Evolutionary conservation across 768 basidiomycete species (phyloP).

Genomic region (Leccinum subgranulosum): DNA sequence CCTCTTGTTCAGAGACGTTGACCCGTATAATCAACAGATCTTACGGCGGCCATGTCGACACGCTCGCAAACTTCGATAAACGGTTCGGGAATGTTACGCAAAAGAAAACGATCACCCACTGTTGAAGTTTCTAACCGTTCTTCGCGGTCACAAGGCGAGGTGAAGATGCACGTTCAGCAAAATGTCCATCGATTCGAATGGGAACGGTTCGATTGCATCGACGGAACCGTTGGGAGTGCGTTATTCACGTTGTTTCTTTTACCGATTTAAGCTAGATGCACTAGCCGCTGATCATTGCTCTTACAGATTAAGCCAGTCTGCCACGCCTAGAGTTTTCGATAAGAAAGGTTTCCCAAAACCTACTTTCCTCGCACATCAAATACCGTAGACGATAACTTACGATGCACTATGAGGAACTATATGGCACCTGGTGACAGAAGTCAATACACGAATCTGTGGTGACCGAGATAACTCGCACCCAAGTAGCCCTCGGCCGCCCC

Average conservation of each 20-base stretch:
- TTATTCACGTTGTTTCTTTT: not conserved
- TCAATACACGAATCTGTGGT: slow-evolving; percentile 2
- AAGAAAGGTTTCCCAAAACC: too few relatives aligned
- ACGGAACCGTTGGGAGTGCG: slow-evolving; percentile 12
- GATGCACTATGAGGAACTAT: slow-evolving; percentile 43
- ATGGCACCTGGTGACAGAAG: slow-evolving; percentile 46
- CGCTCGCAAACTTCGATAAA: not conserved
- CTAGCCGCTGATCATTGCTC: slow-evolving; percentile 4
- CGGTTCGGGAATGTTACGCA: not conserved
- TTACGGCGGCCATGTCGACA: not conserved
- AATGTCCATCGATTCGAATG: too few relatives aligned
- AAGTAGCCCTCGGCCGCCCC: slow-evolving; percentile 81
- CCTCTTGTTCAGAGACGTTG: not conserved
- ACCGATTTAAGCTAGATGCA: slow-evolving; percentile 17
- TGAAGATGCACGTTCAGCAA: too few relatives aligned
- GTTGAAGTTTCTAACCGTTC: not conserved
- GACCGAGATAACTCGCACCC: slow-evolving; percentile 49
- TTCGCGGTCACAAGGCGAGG: not conserved
- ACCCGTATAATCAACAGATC: slow-evolving; percentile 1
- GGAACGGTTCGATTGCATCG: not conserved
- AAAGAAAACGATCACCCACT: slow-evolving; percentile 9
- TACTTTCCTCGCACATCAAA: too few relatives aligned
- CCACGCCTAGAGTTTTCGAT: not conserved
- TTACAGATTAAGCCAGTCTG: slow-evolving; percentile 7
- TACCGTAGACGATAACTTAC: too few relatives aligned